Evolutionary conservation across 1,139 yeast genomes (phyloP), one percentile per base, ranked within the genome.

Genomic region (Debaryomyces psychrophilus): DNA sequence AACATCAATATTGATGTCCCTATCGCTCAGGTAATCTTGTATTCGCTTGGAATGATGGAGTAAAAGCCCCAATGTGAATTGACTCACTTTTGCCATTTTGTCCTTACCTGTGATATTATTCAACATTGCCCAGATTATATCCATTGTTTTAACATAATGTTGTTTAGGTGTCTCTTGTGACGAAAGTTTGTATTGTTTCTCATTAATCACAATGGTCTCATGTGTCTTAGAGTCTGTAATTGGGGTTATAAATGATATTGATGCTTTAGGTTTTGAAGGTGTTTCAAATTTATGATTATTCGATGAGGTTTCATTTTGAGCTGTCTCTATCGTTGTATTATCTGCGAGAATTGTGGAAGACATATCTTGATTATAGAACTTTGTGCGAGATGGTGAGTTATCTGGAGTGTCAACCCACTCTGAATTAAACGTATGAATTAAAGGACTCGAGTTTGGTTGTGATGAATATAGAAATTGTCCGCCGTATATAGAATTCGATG

Each of bases 101-200:
- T 86, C 93, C 60, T 85, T 86, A 29, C 92, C 92, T 2, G 80
- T 74, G 23, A 85, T 63, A 47, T 77, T 76, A 50, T 76, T 78
- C 48, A 83, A 63, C 66, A 81, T 67, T 31, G 69, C 68, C 67
- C 82, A 76, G 47, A 83, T 68, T 4, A 84, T 67, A 43, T 80
- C 84, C 61, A 68, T 50, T 33, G 36, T 29, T 15, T 26, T 34
- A 5, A 54, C 49, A 11, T 29, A 14, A 8, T 45, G 36, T 14
- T 44, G 41, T 20, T 36, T 22, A 9, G 18, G 12, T 8, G 29
- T 20, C 18, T 28, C 41, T 2, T 12, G 41, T 4, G 34, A 20
- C 7, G 27, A 14, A 17, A 25, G 7, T 23, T 20, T 38, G 25
- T 17, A 20, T 12, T 38, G 41, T 9, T 28, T 38, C 14, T 38